Conservation (phyloP, 345 rosid genomes). For the Lepidium didymum region DNA sequence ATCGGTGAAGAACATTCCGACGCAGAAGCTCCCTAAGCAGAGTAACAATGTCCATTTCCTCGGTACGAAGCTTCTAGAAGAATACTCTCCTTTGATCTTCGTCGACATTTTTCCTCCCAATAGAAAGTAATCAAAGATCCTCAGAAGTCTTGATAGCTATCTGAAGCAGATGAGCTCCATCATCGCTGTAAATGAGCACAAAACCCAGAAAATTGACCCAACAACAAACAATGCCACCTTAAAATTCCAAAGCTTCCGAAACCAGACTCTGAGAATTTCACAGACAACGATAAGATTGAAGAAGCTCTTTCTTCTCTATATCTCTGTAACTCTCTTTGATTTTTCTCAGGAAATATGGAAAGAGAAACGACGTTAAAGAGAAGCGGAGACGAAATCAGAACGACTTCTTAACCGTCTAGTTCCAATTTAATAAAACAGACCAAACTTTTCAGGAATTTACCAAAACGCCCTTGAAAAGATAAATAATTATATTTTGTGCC, state of each 20-base stretch:
- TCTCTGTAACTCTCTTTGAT: neutral
- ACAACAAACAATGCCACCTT: neutral
- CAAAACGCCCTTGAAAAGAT: neutral
- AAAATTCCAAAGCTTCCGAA: neutral
- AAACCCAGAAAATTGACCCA: neutral
- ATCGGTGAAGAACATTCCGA: conserved; percentile 82
- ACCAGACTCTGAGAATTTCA: neutral
- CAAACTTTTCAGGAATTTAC: neutral
- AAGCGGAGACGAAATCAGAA: conserved; percentile 27
- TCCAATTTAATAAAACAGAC: neutral
- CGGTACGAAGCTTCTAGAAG: conserved; percentile 45
- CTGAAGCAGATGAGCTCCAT: neutral
- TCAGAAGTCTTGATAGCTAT: neutral
- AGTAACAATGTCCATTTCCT: conserved; percentile 66
- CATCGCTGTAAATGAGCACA: neutral
- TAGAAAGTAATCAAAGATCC: neutral
- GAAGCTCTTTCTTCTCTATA: neutral
- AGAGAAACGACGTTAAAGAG: conserved; percentile 24
- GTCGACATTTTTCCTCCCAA: conserved; percentile 32
- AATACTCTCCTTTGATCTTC: conserved; percentile 64
- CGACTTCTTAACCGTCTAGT: conserved; percentile 30
- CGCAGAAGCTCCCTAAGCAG: conserved; percentile 76
- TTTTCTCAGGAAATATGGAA: neutral
- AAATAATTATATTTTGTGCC: neutral
- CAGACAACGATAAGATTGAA: neutral